Base-by-base conservation (phyloP, 495 filamentous ascomycete genomes). In the Podospora conica region DNA sequence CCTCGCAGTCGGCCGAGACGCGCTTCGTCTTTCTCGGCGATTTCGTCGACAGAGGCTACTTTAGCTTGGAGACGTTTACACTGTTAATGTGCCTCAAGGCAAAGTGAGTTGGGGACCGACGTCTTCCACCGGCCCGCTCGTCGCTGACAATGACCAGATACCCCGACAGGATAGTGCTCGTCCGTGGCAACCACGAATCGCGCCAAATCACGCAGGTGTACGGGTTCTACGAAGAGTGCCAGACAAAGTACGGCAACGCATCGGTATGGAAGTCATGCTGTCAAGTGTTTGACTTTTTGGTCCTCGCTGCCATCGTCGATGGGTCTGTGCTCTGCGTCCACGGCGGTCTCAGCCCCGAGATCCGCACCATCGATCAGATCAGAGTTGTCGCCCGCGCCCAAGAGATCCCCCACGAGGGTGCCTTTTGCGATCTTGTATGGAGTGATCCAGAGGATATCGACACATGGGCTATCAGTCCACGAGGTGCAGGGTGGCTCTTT, bases 191-290 rank as follows among this genome's bases (percentile, higher is more conserved):
- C 71, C 95, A 98, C 76, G 95, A 98, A 73, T 97, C 94, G 20
- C 88, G 95, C 18, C 95, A 98, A 75, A 98, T 98, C 66, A 98
- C 95, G 9, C 94, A 97, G 75, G 95, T 98, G 6, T 98, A 98
- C 72, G 95, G 95, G 3, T 98, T 98, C 80, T 97, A 98, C 81
- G 95, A 98, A 71, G 95, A 98, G 73, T 98, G 95, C 77, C 91
- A 96, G 72, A 90, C 91, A 70, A 98, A 98, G 74, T 98, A 98
- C 73, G 94, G 94, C 65, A 98, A 97, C 75, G 95, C 95, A 7
- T 96, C 92, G 9, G 95, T 98, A 21, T 98, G 95, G 95, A 98
- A 98, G 78, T 91, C 93, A 0, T 98, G 95, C 79, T 98, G 95
- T 71, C 96, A 98, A 78, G 95, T 98, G 22, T 98, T 98, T 72